Evolutionary conservation across 345 rosid genomes (phyloP), one percentile per base, ranked within the genome.

Genomic region (Reutealis trisperma): DNA sequence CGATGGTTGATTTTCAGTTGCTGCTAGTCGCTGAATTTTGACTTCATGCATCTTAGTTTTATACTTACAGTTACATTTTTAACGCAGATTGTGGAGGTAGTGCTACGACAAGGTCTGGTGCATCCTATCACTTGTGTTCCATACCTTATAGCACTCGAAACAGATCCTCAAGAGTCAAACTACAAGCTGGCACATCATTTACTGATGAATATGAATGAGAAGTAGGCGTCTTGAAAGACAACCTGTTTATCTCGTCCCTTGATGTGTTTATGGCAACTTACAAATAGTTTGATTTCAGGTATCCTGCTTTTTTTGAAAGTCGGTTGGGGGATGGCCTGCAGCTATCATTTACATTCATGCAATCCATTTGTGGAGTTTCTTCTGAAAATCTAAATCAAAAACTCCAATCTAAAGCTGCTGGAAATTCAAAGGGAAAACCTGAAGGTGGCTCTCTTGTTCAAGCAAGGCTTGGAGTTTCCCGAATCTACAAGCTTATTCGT

Each of bases 101-200:
- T 91, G 68, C 88, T 96, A 64, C 97, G 97, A 49, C 99, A 96
- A 85, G 99, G 99, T 82, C 97, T 96, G 79, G 98, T 96, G 78
- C 99, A 96, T 88, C 98, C 99, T 78, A 96, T 96, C 68, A 96
- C 98, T 49, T 96, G 98, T 83, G 99, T 96, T 79, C 98, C 99
- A 24, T 87, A 92, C 86, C 90, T 96, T 82, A 94, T 96, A 86
- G 99, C 99, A 70, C 96, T 96, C 49, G 99, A 96, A 88, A 89
- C 97, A 63, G 99, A 96, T 90, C 99, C 96, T 67, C 90, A 79
- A 75, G 99, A 96, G 80, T 85, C 81, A 68, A 96, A 96, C 88
- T 92, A 94, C 49, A 96, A 96, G 86, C 86, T 94, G 91, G 97
- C 98, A 44, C 99, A 96, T 89, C 98, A 91, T 85, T 85, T 96